Conservation (phyloP, 163 green algal species). For the Prototheca cutis region DNA sequence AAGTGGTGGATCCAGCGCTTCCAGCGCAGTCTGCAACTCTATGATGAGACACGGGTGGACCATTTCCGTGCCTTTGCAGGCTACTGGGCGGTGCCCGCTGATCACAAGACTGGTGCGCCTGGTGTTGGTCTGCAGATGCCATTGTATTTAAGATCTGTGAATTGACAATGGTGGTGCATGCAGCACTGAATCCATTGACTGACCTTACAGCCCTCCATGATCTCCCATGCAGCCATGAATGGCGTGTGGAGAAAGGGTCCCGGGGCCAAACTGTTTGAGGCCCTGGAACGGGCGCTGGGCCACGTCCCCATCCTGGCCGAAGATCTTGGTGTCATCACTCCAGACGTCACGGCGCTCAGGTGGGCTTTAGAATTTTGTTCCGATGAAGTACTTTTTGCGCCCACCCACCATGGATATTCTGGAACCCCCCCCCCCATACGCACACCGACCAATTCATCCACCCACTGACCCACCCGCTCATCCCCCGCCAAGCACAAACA, state of each 20-base stretch:
- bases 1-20: slow-evolving; percentile 79
- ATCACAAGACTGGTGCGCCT: slow-evolving; percentile 57
- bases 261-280: slow-evolving; percentile 69
- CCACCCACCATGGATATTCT: too few relatives aligned
- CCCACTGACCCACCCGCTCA: too few relatives aligned
- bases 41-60: slow-evolving; percentile 94
- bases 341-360: slow-evolving; percentile 76
- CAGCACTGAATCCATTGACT: too few relatives aligned
- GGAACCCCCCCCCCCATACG: too few relatives aligned
- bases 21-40: slow-evolving; percentile 67
- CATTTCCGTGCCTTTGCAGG: slow-evolving; percentile 92
- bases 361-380: too few relatives aligned
- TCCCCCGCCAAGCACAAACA: too few relatives aligned
- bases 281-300: slow-evolving; percentile 49
- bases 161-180: too few relatives aligned
- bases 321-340: slow-evolving; percentile 95
- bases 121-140: too few relatives aligned
- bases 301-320: slow-evolving; percentile 86
- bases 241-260: slow-evolving; percentile 82
- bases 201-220: too few relatives aligned
- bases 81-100: slow-evolving; percentile 84
- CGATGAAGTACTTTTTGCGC: too few relatives aligned
- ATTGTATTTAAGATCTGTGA: too few relatives aligned
- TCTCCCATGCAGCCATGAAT: slow-evolving; percentile 68
- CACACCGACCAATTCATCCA: too few relatives aligned